These are phyloP conservation scores for Aspergillus candidus DNA, from an alignment of 2,329 filamentous ascomycete species.

Conservation along the genomic window DNA sequence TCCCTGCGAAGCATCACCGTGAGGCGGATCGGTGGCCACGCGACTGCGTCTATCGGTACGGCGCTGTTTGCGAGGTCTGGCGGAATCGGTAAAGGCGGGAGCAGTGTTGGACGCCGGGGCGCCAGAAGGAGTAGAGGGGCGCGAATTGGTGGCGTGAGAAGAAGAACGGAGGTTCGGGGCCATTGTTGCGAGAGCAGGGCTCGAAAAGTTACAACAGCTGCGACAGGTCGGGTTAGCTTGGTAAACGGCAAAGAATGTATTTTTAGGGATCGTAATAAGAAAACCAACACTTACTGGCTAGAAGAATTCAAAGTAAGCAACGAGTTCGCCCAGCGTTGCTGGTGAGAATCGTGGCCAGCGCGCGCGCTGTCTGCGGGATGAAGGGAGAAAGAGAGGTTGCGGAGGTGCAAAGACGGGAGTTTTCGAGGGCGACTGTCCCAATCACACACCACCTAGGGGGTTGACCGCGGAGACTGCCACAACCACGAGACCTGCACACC, in stretches of 20 bases:
- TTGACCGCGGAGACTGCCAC: conserved; percentile 14
- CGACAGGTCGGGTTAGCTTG: conserved; percentile 18
- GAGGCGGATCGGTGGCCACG: conserved; percentile 18
- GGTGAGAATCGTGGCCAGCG: conserved; percentile 27
- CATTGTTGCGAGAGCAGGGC: conserved; percentile 23
- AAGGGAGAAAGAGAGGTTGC: conserved; percentile 21
- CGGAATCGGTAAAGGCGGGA: conserved; percentile 23
- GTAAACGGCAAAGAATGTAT: conserved; percentile 3
- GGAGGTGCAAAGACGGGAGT: conserved; percentile 21
- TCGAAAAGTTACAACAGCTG: conserved; percentile 16
- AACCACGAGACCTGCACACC: conserved; percentile 13
- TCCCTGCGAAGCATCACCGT: conserved; percentile 11
- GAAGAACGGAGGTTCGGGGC: conserved; percentile 31
- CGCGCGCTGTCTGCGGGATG: conserved; percentile 27
- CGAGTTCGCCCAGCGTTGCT: conserved; percentile 26
- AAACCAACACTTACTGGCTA: conserved; percentile 18
- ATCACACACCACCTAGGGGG: conserved; percentile 21
- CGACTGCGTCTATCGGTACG: conserved; percentile 25
- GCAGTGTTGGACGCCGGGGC: conserved; percentile 15
- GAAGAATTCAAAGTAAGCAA: conserved; percentile 20
- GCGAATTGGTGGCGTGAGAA: conserved; percentile 27
- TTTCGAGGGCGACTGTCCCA: conserved; percentile 21
- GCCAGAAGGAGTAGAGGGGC: conserved; percentile 27
- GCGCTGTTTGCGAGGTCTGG: conserved; percentile 28
- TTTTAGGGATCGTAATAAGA: background rate